Base-by-base conservation (phyloP, 331 rosid genomes). In the Erythrophleum ivorense region DNA sequence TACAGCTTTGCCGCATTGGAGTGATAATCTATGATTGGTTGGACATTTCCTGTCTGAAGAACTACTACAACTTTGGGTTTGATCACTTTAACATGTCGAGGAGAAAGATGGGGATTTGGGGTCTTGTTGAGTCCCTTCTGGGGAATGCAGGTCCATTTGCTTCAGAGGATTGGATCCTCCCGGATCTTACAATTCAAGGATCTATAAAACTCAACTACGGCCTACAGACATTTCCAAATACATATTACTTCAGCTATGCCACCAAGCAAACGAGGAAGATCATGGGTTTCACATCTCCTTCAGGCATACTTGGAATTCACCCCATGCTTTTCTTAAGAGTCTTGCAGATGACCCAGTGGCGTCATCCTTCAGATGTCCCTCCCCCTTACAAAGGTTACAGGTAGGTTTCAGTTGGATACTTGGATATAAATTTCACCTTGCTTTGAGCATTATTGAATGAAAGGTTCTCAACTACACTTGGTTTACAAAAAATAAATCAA, bases 171-270 rank as follows among this genome's bases (percentile, higher is more conserved):
- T 96, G 99, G 99, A 91, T 96, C 89, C 97, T 96, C 21, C 98
- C 99, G 0, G 98, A 96, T 88, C 98, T 96, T 45, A 92, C 99
- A 48, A 92, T 96, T 76, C 99, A 96, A 86, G 99, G 99, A 19
- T 84, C 99, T 67, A 59, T 87, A 46, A 81, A 63, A 71, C 93
- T 90, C 73, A 96, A 96, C 77, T 69, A 55, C 78, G 74, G 46
- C 33, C 83, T 96, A 1, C 90, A 66, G 0, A 88, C 99, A 63
- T 96, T 96, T 71, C 98, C 97, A 15, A 82, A 92, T 74, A 96
- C 99, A 13, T 94, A 90, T 84, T 96, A 96, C 86, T 94, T 94
- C 76, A 96, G 98, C 90, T 96, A 96, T 10, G 99, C 97, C 10
- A 96, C 99, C 62, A 92, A 88, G 83, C 96, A 94, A 3, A 96